Percentiles rank a stretch among this genome's conserved stretches.
phyloP scores from a whole-genome alignment of 2,329 filamentous ascomycete species.

The Penicillium sp. region DNA sequence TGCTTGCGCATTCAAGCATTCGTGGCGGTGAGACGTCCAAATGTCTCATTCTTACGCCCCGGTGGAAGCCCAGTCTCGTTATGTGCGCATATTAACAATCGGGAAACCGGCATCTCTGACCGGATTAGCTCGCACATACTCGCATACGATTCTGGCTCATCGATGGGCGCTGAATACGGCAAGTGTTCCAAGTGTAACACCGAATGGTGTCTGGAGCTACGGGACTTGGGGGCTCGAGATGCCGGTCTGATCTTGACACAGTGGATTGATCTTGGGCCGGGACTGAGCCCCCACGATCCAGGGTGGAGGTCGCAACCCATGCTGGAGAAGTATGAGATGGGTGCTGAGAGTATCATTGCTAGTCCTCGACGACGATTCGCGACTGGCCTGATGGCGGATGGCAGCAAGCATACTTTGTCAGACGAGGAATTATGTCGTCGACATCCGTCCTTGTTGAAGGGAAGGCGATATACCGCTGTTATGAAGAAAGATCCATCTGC shows the following conservation, averaged over 20 bases:
- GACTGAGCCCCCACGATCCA: conserved; percentile 5
- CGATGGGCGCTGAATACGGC: conserved; percentile 3
- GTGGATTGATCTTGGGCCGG: conserved; percentile 13
- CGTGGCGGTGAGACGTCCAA: conserved; percentile 4
- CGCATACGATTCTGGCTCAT: conserved; percentile 2
- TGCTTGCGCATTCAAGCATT: conserved; percentile 8
- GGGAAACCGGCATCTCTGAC: not conserved
- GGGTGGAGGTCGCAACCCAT: not conserved
- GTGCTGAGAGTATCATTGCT: not conserved
- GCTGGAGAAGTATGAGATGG: not conserved
- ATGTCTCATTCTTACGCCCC: not conserved
- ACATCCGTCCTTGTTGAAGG: conserved; percentile 1
- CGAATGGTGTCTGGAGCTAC: conserved; percentile 8
- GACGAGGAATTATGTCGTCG: conserved; percentile 1
- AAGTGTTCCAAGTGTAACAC: conserved; percentile 8
- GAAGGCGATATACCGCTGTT: not conserved
- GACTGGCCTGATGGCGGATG: not conserved
- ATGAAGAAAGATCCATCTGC: not conserved
- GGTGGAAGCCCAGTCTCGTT: not conserved
- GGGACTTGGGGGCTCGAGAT: conserved; percentile 4
- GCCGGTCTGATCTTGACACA: conserved; percentile 7
- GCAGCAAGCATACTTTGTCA: not conserved
- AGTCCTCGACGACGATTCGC: conserved; percentile 2
- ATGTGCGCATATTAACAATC: not conserved
- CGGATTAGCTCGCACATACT: conserved; percentile 1